Conservation (phyloP, 2,329 filamentous ascomycete genomes). For the Akanthomyces uredinophilus region DNA sequence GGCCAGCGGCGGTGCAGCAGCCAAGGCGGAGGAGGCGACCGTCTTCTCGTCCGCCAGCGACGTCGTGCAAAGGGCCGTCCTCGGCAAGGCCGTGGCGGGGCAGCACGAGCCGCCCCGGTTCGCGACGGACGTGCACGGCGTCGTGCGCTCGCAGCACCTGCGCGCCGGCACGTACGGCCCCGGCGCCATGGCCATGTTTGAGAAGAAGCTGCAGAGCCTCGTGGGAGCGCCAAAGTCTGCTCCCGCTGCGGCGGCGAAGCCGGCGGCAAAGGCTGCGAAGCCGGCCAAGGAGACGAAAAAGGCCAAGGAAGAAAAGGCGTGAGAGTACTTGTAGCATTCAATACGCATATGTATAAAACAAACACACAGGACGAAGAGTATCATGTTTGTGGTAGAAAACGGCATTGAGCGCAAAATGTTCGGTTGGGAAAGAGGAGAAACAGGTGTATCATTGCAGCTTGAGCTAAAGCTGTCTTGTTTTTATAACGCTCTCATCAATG, state of each 20-base stretch:
- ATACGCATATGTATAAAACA: not conserved
- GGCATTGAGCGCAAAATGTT: not conserved
- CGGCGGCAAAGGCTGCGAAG: not conserved
- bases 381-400: not conserved
- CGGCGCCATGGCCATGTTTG: conserved; percentile 32
- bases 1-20: not conserved
- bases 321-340: not conserved
- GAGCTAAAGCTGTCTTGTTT: not conserved
- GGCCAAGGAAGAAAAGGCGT: conserved; percentile 5
- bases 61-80: conserved; percentile 28
- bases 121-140: conserved; percentile 28
- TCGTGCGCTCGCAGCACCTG: conserved; percentile 34
- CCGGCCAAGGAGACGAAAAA: not conserved
- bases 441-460: not conserved
- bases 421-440: not conserved
- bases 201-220: conserved; percentile 34
- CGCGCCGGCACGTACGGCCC: conserved; percentile 32
- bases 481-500: conserved; percentile 11
- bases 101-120: conserved; percentile 32
- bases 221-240: conserved; percentile 9
- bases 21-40: conserved; percentile 19
- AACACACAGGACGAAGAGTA: not conserved
- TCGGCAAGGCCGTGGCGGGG: conserved; percentile 31
- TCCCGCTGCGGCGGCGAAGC: not conserved
- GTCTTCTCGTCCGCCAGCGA: conserved; percentile 31